A percentile compares a stretch with the other conserved stretches of the same genome.
Evolutionary conservation across 768 basidiomycete genomes (phyloP).

Genomic region (Filobasidium wieringae): DNA sequence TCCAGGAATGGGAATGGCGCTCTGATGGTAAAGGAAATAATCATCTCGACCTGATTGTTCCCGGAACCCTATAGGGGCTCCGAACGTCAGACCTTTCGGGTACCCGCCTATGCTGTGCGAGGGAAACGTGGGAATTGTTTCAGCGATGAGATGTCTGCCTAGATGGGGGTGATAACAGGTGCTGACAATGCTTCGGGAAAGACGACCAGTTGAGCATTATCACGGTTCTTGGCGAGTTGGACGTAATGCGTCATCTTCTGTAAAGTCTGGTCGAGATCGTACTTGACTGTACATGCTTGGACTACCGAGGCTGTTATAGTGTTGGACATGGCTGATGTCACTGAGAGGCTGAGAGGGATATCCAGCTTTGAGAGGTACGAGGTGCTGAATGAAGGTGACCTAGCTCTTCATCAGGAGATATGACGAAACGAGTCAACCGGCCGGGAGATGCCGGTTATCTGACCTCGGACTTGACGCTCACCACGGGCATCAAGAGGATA

Average conservation of each 20-base stretch:
- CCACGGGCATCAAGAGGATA: too few relatives aligned
- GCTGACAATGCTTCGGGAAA: conserved; percentile 22
- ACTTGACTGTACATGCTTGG: conserved; percentile 14
- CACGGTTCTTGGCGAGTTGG: conserved; percentile 2
- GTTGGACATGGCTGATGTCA: not conserved
- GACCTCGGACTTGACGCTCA: too few relatives aligned
- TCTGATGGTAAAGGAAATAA: conserved; percentile 47
- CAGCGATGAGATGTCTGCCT: too few relatives aligned
- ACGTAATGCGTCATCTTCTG: conserved; percentile 16
- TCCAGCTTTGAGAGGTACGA: too few relatives aligned
- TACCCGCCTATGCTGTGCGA: conserved; percentile 20
- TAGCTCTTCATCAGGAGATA: too few relatives aligned
- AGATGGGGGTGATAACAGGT: not conserved
- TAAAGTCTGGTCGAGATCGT: conserved; percentile 15
- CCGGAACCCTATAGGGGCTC: conserved; percentile 47
- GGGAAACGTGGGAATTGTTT: not conserved
- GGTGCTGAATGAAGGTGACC: too few relatives aligned
- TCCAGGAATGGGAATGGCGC: conserved; percentile 50
- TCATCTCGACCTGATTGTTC: conserved; percentile 49
- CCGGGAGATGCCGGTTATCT: too few relatives aligned
- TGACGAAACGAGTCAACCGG: too few relatives aligned
- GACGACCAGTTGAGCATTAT: conserved; percentile 10
- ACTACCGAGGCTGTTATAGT: conserved; percentile 17
- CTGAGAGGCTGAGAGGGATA: too few relatives aligned
- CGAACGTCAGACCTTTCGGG: conserved; percentile 39